A percentile compares a stretch with the other conserved stretches of the same genome.
phyloP scores from a whole-genome alignment of 2,329 filamentous ascomycete genomes.

The Aspergillus japonicus region DNA sequence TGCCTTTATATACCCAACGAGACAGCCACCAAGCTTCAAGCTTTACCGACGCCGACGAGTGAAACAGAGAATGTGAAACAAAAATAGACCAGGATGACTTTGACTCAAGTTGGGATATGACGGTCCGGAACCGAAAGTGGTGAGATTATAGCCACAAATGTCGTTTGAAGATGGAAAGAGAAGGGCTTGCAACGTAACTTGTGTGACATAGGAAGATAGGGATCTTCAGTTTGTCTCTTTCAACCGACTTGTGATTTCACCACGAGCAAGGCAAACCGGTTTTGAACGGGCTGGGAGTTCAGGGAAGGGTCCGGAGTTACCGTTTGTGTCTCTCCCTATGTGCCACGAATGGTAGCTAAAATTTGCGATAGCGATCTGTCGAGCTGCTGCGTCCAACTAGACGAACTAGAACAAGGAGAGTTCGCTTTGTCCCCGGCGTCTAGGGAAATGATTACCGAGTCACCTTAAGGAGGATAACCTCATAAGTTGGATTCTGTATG shows the following conservation, averaged over 20 bases:
- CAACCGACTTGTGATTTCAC: conserved; percentile 6
- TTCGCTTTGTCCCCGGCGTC: background rate
- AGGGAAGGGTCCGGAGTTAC: background rate
- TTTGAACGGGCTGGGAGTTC: conserved; percentile 3
- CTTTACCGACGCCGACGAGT: conserved; percentile 6
- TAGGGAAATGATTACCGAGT: conserved; percentile 15
- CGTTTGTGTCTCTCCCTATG: background rate
- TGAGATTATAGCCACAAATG: background rate
- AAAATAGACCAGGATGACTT: conserved; percentile 10
- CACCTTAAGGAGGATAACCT: background rate
- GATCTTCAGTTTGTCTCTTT: conserved; percentile 19
- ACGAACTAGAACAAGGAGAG: background rate
- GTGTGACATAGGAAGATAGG: conserved; percentile 17
- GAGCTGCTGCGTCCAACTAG: background rate
- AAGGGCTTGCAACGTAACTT: conserved; percentile 2
- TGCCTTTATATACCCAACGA: conserved; percentile 17
- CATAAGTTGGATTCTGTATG: background rate
- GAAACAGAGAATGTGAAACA: conserved; percentile 14
- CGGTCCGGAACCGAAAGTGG: conserved; percentile 10
- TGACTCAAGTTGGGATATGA: conserved; percentile 4
- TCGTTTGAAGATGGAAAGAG: conserved; percentile 4
- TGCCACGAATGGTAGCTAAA: background rate
- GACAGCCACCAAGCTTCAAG: background rate
- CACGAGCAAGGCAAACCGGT: conserved; percentile 7
- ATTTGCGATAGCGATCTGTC: background rate